Evolutionary conservation across 78 protist genomes (phyloP).

Genomic region (slime mould (Dictyostelium discoideum)): DNA sequence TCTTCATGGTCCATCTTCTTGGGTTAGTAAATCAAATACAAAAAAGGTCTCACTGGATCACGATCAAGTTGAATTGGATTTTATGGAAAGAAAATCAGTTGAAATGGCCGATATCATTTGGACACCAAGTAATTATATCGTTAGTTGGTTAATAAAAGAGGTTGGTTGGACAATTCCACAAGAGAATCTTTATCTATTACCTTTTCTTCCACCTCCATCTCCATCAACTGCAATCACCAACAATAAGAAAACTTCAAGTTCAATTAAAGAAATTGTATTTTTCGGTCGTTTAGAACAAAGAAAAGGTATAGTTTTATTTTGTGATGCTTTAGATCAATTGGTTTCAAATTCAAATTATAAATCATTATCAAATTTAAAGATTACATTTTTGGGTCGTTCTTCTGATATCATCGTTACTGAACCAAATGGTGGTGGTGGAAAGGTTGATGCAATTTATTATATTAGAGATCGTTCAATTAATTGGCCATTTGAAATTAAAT

Average conservation of each 20-base stretch:
- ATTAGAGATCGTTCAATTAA: neutral
- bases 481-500: conserved; percentile 46
- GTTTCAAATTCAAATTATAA: neutral
- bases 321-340: conserved; percentile 45
- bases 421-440: neutral
- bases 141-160: conserved; percentile 22
- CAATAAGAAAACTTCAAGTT: neutral
- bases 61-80: conserved; percentile 50
- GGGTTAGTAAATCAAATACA: conserved; percentile 53
- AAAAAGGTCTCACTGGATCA: neutral
- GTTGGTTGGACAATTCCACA: conserved; percentile 42
- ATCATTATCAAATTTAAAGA: neutral
- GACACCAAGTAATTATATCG: conserved; percentile 72
- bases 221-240: neutral
- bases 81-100: conserved; percentile 44
- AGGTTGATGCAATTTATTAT: neutral
- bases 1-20: conserved; percentile 64
- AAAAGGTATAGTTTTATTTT: conserved; percentile 58
- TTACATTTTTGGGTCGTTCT: conserved; percentile 63
- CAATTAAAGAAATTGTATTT: conserved; percentile 51
- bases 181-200: conserved; percentile 4
- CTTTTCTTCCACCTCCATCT: conserved; percentile 18
- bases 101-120: conserved; percentile 65
- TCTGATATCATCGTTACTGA: neutral
- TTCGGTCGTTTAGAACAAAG: conserved; percentile 69